Evolutionary conservation across 106 monocot genomes (phyloP).

Genomic region (Dendrobium nobile): DNA sequence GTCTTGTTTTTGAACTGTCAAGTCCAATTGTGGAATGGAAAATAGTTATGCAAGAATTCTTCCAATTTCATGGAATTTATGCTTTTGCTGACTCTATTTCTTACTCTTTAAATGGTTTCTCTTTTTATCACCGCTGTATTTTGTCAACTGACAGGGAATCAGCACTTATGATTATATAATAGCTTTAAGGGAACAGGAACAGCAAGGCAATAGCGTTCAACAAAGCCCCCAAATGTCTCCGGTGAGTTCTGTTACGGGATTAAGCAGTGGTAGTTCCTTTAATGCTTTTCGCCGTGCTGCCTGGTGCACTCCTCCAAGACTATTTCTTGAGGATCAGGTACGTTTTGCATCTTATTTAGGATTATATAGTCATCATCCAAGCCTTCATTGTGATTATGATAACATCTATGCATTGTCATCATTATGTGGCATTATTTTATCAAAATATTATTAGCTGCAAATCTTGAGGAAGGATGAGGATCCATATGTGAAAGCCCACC

Average conservation of each 20-base stretch:
- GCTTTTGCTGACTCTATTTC: background rate
- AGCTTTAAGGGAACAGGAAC: constrained; percentile 55
- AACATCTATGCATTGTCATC: background rate
- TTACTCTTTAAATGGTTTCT: background rate
- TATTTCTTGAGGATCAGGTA: constrained; percentile 59
- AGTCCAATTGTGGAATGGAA: background rate
- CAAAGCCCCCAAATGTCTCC: constrained; percentile 49
- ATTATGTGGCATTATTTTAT: background rate
- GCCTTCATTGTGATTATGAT: background rate
- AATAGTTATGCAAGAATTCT: constrained; percentile 1
- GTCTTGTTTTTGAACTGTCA: background rate
- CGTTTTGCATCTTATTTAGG: background rate
- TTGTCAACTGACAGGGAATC: constrained; percentile 30
- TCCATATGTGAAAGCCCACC: too few species aligned
- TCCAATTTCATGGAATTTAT: background rate
- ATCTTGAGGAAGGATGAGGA: background rate
- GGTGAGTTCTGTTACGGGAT: constrained; percentile 44
- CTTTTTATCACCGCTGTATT: background rate
- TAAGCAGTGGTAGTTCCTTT: constrained; percentile 52
- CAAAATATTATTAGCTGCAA: background rate
- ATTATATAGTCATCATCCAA: background rate
- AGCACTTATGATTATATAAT: constrained; percentile 64
- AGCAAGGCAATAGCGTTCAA: constrained; percentile 27
- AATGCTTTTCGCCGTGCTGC: constrained; percentile 33
- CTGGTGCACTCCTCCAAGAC: constrained; percentile 55